phyloP scores from a whole-genome alignment of 2,329 filamentous ascomycete species.

The Huntiella moniliformis region DNA sequence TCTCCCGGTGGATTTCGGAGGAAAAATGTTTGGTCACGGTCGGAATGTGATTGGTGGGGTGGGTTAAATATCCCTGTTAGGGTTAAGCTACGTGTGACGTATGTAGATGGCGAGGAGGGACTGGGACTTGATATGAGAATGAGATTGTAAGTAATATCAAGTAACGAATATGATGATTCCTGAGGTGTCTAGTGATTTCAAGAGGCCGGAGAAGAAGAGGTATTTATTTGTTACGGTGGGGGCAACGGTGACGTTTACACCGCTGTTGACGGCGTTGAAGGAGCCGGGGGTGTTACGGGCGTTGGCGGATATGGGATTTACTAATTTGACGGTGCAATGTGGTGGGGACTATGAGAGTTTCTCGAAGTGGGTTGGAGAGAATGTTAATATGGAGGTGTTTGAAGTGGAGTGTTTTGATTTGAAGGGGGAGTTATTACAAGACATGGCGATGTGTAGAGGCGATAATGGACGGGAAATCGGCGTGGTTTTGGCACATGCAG shows the following conservation, averaged over 20 bases:
- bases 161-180: not conserved
- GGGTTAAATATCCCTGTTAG: not conserved
- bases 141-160: not conserved
- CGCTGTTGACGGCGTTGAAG: constrained; percentile 49
- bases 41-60: too few relatives aligned
- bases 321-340: constrained; percentile 60
- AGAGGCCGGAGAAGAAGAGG: not conserved
- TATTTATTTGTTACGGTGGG: constrained; percentile 77
- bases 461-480: constrained; percentile 32
- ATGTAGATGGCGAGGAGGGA: not conserved
- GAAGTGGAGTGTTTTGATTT: constrained; percentile 16
- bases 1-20: not conserved
- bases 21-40: constrained; percentile 7
- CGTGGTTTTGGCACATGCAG: constrained; percentile 74
- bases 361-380: constrained; percentile 12
- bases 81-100: not conserved
- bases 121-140: too few relatives aligned
- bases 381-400: constrained; percentile 15
- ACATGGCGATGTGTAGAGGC: constrained; percentile 9
- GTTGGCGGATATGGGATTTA: constrained; percentile 43
- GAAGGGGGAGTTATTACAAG: constrained; percentile 3
- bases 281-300: constrained; percentile 40
- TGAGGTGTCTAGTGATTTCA: not conserved
- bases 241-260: constrained; percentile 68
- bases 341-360: constrained; percentile 49